Conservation (phyloP, 2,329 filamentous ascomycete species). For the Cladobotryum protrusum region DNA sequence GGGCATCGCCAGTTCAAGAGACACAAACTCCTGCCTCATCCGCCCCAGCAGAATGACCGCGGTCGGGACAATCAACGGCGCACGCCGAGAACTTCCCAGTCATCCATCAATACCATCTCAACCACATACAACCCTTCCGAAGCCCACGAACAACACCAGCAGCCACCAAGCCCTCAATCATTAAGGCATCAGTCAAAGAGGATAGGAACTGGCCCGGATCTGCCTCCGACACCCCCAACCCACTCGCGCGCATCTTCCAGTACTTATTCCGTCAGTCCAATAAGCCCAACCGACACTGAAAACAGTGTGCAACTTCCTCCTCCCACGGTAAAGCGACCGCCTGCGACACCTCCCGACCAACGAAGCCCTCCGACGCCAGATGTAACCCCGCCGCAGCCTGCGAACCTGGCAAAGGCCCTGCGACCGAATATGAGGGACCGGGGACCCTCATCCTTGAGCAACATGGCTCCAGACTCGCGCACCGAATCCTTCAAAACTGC, state of each 20-base stretch:
- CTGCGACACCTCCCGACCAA: slow-evolving; percentile 58
- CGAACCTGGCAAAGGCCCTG: slow-evolving; percentile 34
- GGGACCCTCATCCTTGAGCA: slow-evolving; percentile 42
- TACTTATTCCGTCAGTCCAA: slow-evolving; percentile 38
- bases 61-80: slow-evolving; percentile 19
- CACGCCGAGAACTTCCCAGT: slow-evolving; percentile 17
- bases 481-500: slow-evolving; percentile 69
- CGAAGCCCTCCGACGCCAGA: slow-evolving; percentile 69
- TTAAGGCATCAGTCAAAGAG: slow-evolving; percentile 37
- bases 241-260: slow-evolving; percentile 54
- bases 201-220: slow-evolving; percentile 40
- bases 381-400: slow-evolving; percentile 60
- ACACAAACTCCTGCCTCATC: slow-evolving; percentile 39
- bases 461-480: slow-evolving; percentile 49
- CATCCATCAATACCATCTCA: slow-evolving; percentile 24
- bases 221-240: slow-evolving; percentile 58
- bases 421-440: slow-evolving; percentile 45
- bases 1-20: slow-evolving; percentile 37
- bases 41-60: slow-evolving; percentile 28
- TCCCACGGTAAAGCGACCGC: slow-evolving; percentile 33
- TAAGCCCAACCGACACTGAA: slow-evolving; percentile 35
- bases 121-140: slow-evolving; percentile 5
- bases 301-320: slow-evolving; percentile 33
- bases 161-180: slow-evolving; percentile 32
- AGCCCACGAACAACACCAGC: slow-evolving; percentile 21